A percentile compares a stretch with the other conserved stretches of the same genome.
Evolutionary conservation across 495 filamentous ascomycete genomes (phyloP).

Genomic region (Xylaria intraflava): DNA sequence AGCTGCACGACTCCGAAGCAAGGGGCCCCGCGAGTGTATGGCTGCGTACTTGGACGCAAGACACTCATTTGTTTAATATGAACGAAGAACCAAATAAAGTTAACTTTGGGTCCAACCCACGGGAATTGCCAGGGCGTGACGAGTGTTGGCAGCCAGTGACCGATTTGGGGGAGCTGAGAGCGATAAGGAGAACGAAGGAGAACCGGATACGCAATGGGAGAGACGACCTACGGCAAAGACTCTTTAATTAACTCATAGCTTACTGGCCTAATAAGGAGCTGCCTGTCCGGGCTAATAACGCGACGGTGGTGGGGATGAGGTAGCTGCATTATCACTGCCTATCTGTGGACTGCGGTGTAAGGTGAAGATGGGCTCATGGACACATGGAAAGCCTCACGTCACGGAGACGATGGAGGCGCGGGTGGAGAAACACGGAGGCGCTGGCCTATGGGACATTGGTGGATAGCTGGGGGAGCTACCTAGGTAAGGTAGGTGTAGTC

Average conservation of each 20-base stretch:
- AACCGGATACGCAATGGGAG: not conserved
- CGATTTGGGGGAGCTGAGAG: not conserved
- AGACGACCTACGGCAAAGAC: not conserved
- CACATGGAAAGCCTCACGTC: conserved; percentile 8
- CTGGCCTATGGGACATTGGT: not conserved
- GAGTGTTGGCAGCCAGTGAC: not conserved
- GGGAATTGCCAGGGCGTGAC: not conserved
- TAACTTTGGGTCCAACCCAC: conserved; percentile 11
- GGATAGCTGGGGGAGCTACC: not conserved
- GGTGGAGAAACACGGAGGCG: conserved; percentile 3
- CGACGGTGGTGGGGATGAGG: conserved; percentile 8
- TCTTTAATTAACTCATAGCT: no score
- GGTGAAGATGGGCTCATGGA: no score
- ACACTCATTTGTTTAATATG: conserved; percentile 25
- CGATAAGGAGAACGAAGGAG: not conserved
- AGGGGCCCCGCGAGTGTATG: conserved; percentile 3
- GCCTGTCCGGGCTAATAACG: not conserved
- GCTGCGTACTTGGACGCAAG: conserved; percentile 13
- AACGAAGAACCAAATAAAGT: conserved; percentile 19
- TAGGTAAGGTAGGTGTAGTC: no score
- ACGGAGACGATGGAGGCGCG: no score
- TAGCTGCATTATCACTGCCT: no score
- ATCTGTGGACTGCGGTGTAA: no score
- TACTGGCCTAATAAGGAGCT: conserved; percentile 2
- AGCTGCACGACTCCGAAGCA: not conserved